Evolutionary conservation across 202 grass and related monocot genomes (phyloP).

Genomic region (Zoysia matrella): DNA sequence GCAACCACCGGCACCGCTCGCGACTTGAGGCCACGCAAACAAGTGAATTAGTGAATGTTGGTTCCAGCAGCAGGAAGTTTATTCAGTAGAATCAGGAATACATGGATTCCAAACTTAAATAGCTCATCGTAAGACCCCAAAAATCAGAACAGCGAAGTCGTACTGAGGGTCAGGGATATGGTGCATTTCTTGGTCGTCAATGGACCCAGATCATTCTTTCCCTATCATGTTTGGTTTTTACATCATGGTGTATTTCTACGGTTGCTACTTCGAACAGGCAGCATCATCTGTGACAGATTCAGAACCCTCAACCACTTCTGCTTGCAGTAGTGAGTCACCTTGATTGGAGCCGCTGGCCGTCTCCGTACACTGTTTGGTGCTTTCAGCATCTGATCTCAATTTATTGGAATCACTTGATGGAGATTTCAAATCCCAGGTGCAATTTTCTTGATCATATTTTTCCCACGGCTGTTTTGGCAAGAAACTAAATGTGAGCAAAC

Average conservation of each 20-base stretch:
- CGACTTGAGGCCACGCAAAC: too few species aligned
- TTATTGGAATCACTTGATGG: background rate
- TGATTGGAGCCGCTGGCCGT: background rate
- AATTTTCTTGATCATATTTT: slow-evolving; percentile 40
- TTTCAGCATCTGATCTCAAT: background rate
- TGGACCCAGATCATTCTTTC: too few species aligned
- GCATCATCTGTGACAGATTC: slow-evolving; percentile 20
- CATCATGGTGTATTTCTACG: too few species aligned
- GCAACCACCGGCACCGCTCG: background rate
- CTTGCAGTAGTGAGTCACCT: background rate
- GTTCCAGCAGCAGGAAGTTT: too few species aligned
- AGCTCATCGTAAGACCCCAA: too few species aligned
- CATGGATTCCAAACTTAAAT: too few species aligned
- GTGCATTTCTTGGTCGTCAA: too few species aligned
- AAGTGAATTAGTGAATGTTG: too few species aligned
- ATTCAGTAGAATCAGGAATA: too few species aligned
- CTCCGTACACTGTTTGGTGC: slow-evolving; percentile 1
- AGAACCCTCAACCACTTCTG: slow-evolving; percentile 7
- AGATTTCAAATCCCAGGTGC: slow-evolving; percentile 33
- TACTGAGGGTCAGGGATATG: too few species aligned
- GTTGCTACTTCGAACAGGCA: background rate
- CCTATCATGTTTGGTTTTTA: too few species aligned
- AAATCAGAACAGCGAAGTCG: too few species aligned
- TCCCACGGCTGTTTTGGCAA: slow-evolving; percentile 62
- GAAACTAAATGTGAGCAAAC: slow-evolving; percentile 33